Conservation (phyloP, 2,329 filamentous ascomycete species). For the Clarireedia hainanense region DNA sequence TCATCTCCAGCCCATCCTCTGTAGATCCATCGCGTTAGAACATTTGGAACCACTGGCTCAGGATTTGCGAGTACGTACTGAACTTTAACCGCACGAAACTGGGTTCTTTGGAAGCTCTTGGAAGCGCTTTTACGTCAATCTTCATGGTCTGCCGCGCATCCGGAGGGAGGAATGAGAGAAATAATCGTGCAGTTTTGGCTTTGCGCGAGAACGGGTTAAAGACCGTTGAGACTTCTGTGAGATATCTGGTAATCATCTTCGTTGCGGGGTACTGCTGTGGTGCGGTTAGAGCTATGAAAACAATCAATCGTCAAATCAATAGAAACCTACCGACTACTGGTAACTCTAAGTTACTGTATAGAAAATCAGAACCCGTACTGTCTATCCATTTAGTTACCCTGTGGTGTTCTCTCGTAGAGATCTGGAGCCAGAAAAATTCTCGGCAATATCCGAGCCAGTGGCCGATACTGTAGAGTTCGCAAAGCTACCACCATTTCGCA, state of each 20-base stretch:
- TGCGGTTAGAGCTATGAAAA: neutral
- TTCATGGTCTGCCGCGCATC: conserved; percentile 70
- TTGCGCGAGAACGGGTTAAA: conserved; percentile 87
- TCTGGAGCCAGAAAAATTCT: neutral
- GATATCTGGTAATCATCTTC: conserved; percentile 76
- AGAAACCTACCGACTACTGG: neutral
- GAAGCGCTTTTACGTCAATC: conserved; percentile 70
- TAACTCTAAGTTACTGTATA: neutral
- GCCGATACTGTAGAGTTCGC: neutral
- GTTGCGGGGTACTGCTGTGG: neutral
- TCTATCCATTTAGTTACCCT: no score
- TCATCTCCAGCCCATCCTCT: conserved; percentile 93
- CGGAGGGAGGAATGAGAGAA: conserved; percentile 78
- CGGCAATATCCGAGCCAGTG: neutral
- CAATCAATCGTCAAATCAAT: neutral
- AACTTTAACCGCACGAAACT: conserved; percentile 74
- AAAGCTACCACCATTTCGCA: neutral
- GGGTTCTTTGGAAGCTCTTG: conserved; percentile 58
- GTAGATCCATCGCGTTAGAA: conserved; percentile 19
- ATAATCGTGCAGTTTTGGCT: conserved; percentile 77
- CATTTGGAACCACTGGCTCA: neutral
- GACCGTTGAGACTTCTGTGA: conserved; percentile 74
- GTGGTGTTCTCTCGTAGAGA: neutral
- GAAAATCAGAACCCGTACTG: no score
- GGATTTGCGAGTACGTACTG: conserved; percentile 46